Conservation (phyloP, 2,329 filamentous ascomycete species). For the Beauveria australis region DNA sequence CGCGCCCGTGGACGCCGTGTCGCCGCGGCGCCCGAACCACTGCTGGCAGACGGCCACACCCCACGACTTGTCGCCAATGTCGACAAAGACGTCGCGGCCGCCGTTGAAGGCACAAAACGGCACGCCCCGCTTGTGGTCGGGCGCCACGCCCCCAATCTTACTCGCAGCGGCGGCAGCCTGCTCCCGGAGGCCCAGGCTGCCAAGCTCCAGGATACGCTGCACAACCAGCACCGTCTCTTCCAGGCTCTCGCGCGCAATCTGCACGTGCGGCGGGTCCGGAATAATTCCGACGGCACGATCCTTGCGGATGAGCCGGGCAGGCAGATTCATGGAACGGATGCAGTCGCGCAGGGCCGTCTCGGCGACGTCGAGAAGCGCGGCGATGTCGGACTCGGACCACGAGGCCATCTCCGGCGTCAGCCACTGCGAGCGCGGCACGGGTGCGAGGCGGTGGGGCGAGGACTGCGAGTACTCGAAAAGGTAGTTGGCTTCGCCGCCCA, state of each 20-base stretch:
- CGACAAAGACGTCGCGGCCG: slow-evolving; percentile 94
- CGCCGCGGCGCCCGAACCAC: slow-evolving; percentile 59
- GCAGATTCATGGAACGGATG: slow-evolving; percentile 67
- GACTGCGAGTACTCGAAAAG: slow-evolving; percentile 69
- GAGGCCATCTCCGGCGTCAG: slow-evolving; percentile 68
- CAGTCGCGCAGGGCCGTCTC: slow-evolving; percentile 79
- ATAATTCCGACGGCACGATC: slow-evolving; percentile 77
- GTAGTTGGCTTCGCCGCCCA: slow-evolving; percentile 95
- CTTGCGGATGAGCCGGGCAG: slow-evolving; percentile 76
- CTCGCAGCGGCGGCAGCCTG: slow-evolving; percentile 19
- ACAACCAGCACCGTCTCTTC: slow-evolving; percentile 95
- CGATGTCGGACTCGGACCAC: slow-evolving; percentile 72
- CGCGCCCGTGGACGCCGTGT: background rate
- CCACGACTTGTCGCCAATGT: slow-evolving; percentile 97
- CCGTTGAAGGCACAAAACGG: slow-evolving; percentile 99
- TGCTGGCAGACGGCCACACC: slow-evolving; percentile 87
- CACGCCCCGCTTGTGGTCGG: slow-evolving; percentile 30
- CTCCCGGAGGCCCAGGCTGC: slow-evolving; percentile 40
- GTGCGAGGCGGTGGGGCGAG: slow-evolving; percentile 58
- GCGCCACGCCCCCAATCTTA: background rate
- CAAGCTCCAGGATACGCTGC: slow-evolving; percentile 83
- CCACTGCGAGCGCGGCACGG: slow-evolving; percentile 61
- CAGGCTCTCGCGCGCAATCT: slow-evolving; percentile 77
- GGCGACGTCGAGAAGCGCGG: slow-evolving; percentile 76
- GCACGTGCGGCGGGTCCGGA: slow-evolving; percentile 52